These are phyloP conservation scores for Purpureocillium lavendulum DNA, from an alignment of 2,329 filamentous ascomycete genomes.

Conservation along the genomic window DNA sequence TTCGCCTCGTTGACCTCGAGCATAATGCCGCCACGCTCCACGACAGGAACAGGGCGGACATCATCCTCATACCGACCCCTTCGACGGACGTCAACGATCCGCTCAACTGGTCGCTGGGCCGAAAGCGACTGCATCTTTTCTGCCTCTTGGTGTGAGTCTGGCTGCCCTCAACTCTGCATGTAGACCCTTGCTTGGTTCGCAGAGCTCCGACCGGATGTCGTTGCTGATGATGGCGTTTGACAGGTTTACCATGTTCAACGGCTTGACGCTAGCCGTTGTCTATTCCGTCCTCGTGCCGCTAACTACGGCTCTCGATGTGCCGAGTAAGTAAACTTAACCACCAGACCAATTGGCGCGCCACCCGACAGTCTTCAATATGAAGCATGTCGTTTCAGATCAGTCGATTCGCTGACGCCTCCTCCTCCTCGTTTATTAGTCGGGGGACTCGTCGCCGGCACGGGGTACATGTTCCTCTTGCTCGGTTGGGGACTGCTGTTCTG, in stretches of 20 bases:
- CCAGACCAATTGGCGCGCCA: too few species aligned
- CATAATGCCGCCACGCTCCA: constrained; percentile 22
- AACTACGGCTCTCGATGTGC: constrained; percentile 20
- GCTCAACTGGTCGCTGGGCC: constrained; percentile 34
- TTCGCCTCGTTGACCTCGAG: constrained; percentile 30
- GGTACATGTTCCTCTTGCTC: constrained; percentile 34
- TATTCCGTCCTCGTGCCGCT: constrained; percentile 30
- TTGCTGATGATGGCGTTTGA: too few species aligned
- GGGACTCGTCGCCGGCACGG: constrained; percentile 29
- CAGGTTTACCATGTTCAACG: constrained; percentile 29
- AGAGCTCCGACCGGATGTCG: too few species aligned
- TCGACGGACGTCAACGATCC: constrained; percentile 43
- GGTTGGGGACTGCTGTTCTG: constrained; percentile 37
- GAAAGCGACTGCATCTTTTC: constrained; percentile 16
- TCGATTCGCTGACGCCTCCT: too few species aligned
- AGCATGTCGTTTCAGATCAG: too few species aligned
- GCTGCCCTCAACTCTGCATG: neutral
- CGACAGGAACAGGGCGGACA: constrained; percentile 24
- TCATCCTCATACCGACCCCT: constrained; percentile 42
- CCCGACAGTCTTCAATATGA: too few species aligned
- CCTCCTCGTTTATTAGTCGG: constrained; percentile 9
- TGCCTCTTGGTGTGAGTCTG: constrained; percentile 19
- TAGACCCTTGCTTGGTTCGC: too few species aligned
- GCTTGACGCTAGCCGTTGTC: constrained; percentile 29
- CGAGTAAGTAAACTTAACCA: constrained; percentile 5